Base-by-base conservation (phyloP, 805 yeast species). In the Kodamaea nitidulidarum region DNA sequence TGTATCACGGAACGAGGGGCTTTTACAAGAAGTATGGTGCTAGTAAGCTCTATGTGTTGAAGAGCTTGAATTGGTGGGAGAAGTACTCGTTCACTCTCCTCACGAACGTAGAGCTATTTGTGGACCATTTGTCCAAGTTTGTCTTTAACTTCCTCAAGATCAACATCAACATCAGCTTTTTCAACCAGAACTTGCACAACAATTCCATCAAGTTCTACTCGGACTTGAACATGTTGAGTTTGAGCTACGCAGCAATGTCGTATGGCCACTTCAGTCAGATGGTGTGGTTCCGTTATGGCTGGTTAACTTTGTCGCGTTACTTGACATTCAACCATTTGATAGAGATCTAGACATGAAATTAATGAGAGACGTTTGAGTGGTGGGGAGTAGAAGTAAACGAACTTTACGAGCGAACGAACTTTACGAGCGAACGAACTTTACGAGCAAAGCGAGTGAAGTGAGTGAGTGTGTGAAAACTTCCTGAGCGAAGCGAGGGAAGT, bases 221-320 rank as follows among this genome's bases (percentile, higher is more conserved):
- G 14, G 70, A 62, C 43, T 52, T 65, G 42, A 65, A 64, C 42
- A 65, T 63, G 66, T 56, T 61, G 39, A 60, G 65, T 40, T 65
- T 60, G 40, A 61, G 72, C 30, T 68, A 80, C 39, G 73, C 83
- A 0, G 84, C 95, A 3, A 88, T 91, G 96, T 64, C 81, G 2
- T 71, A 71, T 47, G 95, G 84, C 2, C 98, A 93, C 61, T 70
- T 71, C 45, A 79, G 95, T 2, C 98, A 93, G 59, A 85, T 93
- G 85, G 90, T 84, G 7, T 91, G 97, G 97, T 93, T 83, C 59
- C 72, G 98, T 48, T 85, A 84, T 66, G 81, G 88, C 1, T 93
- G 97, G 96, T 67, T 93, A 55, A 42, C 76, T 4, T 60, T 81
- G 11, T 83, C 95, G 43, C 70, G 90, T 45, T 91, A 88, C 61